Base-by-base conservation (phyloP, 495 filamentous ascomycete species). In the Annulohypoxylon stygium region DNA sequence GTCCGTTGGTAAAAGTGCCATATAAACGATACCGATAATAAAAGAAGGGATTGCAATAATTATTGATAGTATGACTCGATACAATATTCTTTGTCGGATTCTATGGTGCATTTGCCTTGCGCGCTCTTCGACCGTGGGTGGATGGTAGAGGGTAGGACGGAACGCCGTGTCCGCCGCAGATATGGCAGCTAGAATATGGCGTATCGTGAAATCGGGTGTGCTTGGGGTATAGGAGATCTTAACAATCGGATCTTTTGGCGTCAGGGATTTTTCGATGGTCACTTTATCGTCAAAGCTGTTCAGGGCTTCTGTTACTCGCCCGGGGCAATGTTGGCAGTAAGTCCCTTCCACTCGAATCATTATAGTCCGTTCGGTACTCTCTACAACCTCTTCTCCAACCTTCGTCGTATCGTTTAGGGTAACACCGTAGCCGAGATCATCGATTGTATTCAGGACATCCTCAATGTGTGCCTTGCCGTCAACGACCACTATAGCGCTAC, bases 11-110 rank as follows among this genome's bases (percentile, higher is more conserved):
- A 60, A 16, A 23, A 60, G 57, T 43, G 57, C 57, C 57, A 60
- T 60, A 18, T 60, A 60, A 2, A 60, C 57, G 6, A 60, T 60
- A 30, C 57, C 57, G 39, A 60, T 60, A 10, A 60, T 60, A 20
- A 60, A 60, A 3, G 57, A 2, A 1, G 57, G 57, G 20, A 60
- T 60, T 12, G 57, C 57, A 3, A 60, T n/a, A 6, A 16, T n/a
- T 12, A 60, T 43, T 6, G 57, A 60, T 8, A 60, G 36, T 4
- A 60, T n/a, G 18, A 60, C 57, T 30, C 57, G 34, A 45, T 41
- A 60, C 10, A 60, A 5, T 12, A 60, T 60, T 39, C 37, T 18
- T 30, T 60, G 57, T 8, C 57, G 36, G 25, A 60, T 60, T 12
- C 37, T 25, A 8, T 2, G 5, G 18, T 60, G 57, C 57, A 60